These are phyloP conservation scores for Podaxis carcinomalis DNA, from an alignment of 768 basidiomycete species.

Conservation along the genomic window DNA sequence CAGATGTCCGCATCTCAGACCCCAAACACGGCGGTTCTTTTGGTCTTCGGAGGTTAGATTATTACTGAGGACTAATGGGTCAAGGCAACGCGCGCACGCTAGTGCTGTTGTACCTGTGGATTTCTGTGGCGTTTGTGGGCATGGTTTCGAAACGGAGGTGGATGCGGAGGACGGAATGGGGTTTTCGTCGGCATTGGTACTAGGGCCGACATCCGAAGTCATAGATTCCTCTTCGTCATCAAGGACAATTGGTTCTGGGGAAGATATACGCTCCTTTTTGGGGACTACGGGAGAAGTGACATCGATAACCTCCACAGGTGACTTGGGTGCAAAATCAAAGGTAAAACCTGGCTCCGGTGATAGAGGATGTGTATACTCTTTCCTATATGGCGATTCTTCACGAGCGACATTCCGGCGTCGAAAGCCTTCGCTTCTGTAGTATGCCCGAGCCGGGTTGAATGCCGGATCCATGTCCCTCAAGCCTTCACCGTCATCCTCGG, in stretches of 20 bases:
- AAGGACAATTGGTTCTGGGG: constrained; percentile 40
- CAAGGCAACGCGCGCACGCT: constrained; percentile 64
- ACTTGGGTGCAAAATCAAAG: constrained; percentile 54
- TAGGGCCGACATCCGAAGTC: neutral
- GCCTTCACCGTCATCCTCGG: neutral
- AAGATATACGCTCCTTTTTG: constrained; percentile 15
- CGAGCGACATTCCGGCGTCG: constrained; percentile 8
- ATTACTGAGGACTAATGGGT: constrained; percentile 54
- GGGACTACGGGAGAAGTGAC: neutral
- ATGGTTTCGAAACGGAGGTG: constrained; percentile 1
- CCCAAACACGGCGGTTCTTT: constrained; percentile 55
- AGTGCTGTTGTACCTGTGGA: constrained; percentile 37
- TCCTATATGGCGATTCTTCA: constrained; percentile 42
- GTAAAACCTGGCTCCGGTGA: constrained; percentile 60
- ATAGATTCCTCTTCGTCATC: constrained; percentile 36
- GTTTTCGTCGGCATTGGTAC: neutral
- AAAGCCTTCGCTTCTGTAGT: neutral
- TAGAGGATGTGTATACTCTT: constrained; percentile 62
- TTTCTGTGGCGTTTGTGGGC: constrained; percentile 1
- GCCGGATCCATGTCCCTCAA: neutral
- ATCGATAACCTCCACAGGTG: constrained; percentile 19
- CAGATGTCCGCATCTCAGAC: constrained; percentile 71
- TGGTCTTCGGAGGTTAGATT: constrained; percentile 44
- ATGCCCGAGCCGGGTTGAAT: constrained; percentile 7
- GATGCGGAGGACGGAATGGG: neutral